Evolutionary conservation across 257 asterid genomes (phyloP).

Genomic region (Fraxinus cuspidata): DNA sequence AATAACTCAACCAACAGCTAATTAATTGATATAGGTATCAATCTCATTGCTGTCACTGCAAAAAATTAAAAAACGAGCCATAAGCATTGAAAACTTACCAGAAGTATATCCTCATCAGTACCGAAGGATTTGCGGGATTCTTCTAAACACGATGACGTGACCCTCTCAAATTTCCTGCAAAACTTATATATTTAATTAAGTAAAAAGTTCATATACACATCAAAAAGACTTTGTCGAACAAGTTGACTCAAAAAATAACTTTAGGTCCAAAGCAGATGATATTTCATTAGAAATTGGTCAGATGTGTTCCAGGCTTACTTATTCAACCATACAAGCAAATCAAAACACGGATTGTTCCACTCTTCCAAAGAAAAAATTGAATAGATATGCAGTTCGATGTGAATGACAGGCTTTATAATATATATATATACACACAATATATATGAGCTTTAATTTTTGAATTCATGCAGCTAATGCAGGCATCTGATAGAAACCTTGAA

Average conservation of each 20-base stretch:
- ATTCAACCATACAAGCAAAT: background rate
- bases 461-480: background rate
- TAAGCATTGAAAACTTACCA: conserved; percentile 48
- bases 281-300: background rate
- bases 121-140: conserved; percentile 90
- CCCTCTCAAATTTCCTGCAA: conserved; percentile 68
- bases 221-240: background rate
- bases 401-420: conserved; percentile 3
- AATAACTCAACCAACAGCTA: background rate
- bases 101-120: conserved; percentile 93
- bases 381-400: conserved; percentile 6
- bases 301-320: background rate
- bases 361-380: background rate
- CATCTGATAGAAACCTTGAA: conserved; percentile 56
- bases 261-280: background rate
- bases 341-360: background rate
- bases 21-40: background rate
- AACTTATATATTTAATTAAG: background rate
- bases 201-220: background rate
- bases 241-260: background rate
- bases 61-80: background rate
- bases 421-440: background rate
- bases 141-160: conserved; percentile 68
- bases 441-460: background rate
- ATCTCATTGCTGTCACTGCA: background rate